Evolutionary conservation across 176 grass and related monocot species (phyloP).

Genomic region (Chrysopogon serrulatus): DNA sequence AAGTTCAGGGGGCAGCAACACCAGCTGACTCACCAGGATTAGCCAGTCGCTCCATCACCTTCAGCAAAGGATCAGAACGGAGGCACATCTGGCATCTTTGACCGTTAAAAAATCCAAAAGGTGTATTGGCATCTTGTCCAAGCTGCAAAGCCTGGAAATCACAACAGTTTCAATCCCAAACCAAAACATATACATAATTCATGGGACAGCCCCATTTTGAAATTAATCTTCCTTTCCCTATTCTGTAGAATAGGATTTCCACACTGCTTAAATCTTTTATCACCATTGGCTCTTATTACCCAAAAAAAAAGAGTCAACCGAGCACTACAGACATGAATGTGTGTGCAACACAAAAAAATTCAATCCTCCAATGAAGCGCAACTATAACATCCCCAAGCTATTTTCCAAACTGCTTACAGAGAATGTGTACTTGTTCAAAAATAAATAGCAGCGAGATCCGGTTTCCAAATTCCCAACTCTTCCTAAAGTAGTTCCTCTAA

Average conservation of each 20-base stretch:
- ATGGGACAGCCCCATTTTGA: neutral
- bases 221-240: slow-evolving; percentile 2
- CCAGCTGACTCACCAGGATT: slow-evolving; percentile 63
- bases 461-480: neutral
- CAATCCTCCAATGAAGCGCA: neutral
- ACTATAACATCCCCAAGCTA: neutral
- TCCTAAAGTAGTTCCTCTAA: neutral
- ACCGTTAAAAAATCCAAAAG: slow-evolving; percentile 72
- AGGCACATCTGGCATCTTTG: slow-evolving; percentile 99
- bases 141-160: slow-evolving; percentile 78
- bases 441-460: neutral
- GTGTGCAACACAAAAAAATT: neutral
- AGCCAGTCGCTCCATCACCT: slow-evolving; percentile 96
- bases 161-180: neutral
- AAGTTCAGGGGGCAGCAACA: neutral
- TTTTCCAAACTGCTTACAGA: neutral
- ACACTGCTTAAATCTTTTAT: neutral
- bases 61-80: slow-evolving; percentile 76
- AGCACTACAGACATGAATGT: neutral
- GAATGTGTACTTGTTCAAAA: neutral
- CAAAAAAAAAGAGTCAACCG: neutral
- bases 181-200: neutral
- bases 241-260: neutral
- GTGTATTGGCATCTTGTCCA: slow-evolving; percentile 76
- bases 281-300: neutral